Evolutionary conservation across 345 rosid genomes (phyloP), one percentile per base, ranked within the genome.

Genomic region (Corchorus capsularis): DNA sequence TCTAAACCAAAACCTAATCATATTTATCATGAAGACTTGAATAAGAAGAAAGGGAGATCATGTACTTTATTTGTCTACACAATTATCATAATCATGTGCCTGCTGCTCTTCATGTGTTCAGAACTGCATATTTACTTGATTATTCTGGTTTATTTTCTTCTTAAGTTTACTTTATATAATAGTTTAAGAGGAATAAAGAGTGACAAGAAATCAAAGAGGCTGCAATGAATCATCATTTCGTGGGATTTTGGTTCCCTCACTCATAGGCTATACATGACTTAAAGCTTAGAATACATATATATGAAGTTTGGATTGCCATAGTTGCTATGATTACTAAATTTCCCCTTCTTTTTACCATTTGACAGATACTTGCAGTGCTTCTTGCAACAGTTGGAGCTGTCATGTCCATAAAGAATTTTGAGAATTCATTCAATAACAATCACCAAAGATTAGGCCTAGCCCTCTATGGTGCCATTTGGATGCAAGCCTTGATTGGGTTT

Each of bases 401-500:
- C 19, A 78, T 85, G 82, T 89, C 95, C 49, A 67, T 89, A 7
- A 87, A 57, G 63, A 86, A 76, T 64, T 89, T 91, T 49, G 93
- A 87, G 75, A 91, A 91, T 74, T 76, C 91, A 57, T 91, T 91
- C 82, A 76, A 84, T 66, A 91, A 91, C 85, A 75, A 70, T 75
- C 93, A 91, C 78, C 91, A 91, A 75, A 83, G 88, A 62, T 79
- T 89, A 70, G 95, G 95, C 55, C 80, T 89, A 15, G 86, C 82
- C 16, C 85, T 91, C 52, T 91, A 91, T 74, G 86, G 63, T 27
- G 88, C 87, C 77, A 80, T 87, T 27, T 91, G 87, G 89, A 67
- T 86, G 68, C 95, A 91, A 82, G 86, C 83, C 74, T 74, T 83
- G 47, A 61, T 84, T 77, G 95, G 95, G 15, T 82, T 86, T 54